Evolutionary conservation across 768 basidiomycete genomes (phyloP), one percentile per base, ranked within the genome.

Genomic region (Tephrocybe sp.): DNA sequence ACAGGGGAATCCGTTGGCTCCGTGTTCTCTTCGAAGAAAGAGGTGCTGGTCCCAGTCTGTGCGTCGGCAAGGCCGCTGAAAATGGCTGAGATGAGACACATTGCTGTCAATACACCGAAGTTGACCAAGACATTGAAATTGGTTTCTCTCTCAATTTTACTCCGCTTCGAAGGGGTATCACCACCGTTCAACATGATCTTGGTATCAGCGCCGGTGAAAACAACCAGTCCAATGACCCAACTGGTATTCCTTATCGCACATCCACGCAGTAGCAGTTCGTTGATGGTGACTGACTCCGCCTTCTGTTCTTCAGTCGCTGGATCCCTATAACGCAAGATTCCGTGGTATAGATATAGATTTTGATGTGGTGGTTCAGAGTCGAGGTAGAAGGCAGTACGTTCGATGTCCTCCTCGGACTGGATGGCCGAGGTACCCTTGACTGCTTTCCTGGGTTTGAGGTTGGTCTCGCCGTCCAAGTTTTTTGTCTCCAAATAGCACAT

Each of bases 51-150:
- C 6, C 74, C 74, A 1, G 68, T 64, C 56, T 72, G 70, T 17
- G 74, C 73, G 49, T 93, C 85, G 60, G 84, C 77, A 47, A 88
- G 63, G 1, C 93, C 96, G 59, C 81, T 89, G 61, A 86, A 78
- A 37, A 93, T 81, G 7, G 83, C 93, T 3, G 88, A 80, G 25
- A 86, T 67, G 6, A 84, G 56, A 67, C 94, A 97, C 77, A 98
- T 90, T 33, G 79, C 45, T 36, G 86, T 64, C 50, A 98, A 74
- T 53, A 97, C 68, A 37, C 78, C 69, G 64, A 98, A 98, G 68
- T 98, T 98, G 73, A 97, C 89, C 45, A 95, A 73, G 57, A 98
- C 96, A 63, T 98, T 98, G 77, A 94, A 96, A 68, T 96, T 98
- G 8, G 96, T 98, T 76, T 98, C 96, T 72, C 85, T 90, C 73